These are phyloP conservation scores for Teratosphaeria viscida DNA, from an alignment of 2,329 filamentous ascomycete genomes.

Conservation along the genomic window DNA sequence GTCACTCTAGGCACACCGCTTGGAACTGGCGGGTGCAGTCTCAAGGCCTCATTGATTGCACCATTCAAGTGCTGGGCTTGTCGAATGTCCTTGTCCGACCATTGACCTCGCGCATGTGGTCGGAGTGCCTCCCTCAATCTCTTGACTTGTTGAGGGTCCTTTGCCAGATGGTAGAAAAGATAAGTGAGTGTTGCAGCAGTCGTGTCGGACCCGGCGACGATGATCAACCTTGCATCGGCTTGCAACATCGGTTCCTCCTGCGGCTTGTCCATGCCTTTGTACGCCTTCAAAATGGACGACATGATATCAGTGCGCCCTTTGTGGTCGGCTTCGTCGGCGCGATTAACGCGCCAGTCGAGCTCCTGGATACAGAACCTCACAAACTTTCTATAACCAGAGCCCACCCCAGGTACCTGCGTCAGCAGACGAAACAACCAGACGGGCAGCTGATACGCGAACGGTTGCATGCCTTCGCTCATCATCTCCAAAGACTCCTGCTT, in stretches of 20 bases:
- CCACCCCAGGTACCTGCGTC: constrained; percentile 25
- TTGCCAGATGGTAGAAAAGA: constrained; percentile 32
- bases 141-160: constrained; percentile 18
- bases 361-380: constrained; percentile 28
- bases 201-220: constrained; percentile 35
- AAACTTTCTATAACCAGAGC: constrained; percentile 27
- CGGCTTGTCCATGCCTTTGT: constrained; percentile 18
- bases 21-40: constrained; percentile 33
- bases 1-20: constrained; percentile 28
- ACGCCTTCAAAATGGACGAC: constrained; percentile 24
- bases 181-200: constrained; percentile 31
- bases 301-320: constrained; percentile 19
- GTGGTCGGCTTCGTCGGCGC: constrained; percentile 10
- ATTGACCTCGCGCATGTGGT: constrained; percentile 14
- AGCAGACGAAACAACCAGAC: constrained; percentile 29
- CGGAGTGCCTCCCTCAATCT: constrained; percentile 28
- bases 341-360: constrained; percentile 25
- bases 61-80: constrained; percentile 10
- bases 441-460: constrained; percentile 20
- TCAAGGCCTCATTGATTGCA: constrained; percentile 33
- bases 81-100: constrained; percentile 16
- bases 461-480: constrained; percentile 25
- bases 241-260: constrained; percentile 21
- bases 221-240: constrained; percentile 23
- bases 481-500: constrained; percentile 26